Base-by-base conservation (phyloP, 2,329 filamentous ascomycete species). In the Dichotomopilus funicola region DNA sequence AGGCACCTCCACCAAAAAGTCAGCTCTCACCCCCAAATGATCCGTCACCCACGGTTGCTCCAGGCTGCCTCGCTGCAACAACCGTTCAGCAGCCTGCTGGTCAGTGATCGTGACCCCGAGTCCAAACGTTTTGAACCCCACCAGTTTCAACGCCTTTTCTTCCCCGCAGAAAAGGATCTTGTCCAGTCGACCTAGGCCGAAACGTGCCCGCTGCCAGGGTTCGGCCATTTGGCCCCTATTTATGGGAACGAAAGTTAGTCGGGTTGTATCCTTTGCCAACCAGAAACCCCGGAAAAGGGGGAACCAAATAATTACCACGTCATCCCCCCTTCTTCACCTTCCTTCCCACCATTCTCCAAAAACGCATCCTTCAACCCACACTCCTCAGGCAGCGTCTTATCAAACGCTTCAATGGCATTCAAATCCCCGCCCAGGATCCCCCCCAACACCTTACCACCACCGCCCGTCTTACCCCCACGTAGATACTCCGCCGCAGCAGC, bases 381-480 rank as follows among this genome's bases (percentile, higher is more conserved):
- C 0, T 79, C 74, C 0, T 62, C 61, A 52, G 78, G 78, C 7
- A 81, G 64, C 0, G 68, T 71, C 7, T 65, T 63, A 62, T 83
- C 80, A 53, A 80, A 81, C 0, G 72, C 71, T 58, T 82, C 72
- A 36, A 83, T 81, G 27, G 80, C 79, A 58, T 84, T 84, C 44
- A 82, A 72, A 62, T 83, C 80, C 0, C 81, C 81, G 0, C 77
- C 78, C 2, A 78, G 61, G 1, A 82, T 54, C 1, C 72, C 74
- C 1, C 71, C 75, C 6, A 12, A 2, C 37, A 12, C 37, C 37
- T 27, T 27, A 12, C 37, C 37, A 12, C 37, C 37, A 4, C 37
- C 37, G 4, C 37, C 37, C 37, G 2, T 8, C 37, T 72, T 56
- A 1, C 77, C 65, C 2, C 65, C 58, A 0, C 66, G 72, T 63